Conservation (phyloP, 805 yeast genomes). For the Zygosaccharomyces lentus region DNA sequence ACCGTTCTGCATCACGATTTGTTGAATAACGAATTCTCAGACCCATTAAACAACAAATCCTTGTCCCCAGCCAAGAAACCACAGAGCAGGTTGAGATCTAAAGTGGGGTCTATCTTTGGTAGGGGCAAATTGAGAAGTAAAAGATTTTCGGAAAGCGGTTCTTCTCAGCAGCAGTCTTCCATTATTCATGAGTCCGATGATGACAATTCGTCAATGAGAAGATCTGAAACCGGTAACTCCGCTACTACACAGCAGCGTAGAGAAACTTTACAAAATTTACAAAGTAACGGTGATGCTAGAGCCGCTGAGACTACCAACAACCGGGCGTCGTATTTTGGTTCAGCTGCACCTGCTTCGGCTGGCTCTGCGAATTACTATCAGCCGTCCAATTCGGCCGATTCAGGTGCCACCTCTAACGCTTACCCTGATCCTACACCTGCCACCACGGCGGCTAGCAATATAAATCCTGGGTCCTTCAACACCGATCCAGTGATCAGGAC, state of each 20-base stretch:
- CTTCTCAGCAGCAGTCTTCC: constrained; percentile 3
- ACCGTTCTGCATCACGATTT: constrained; percentile 33
- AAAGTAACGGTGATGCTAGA: constrained; percentile 3
- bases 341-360: neutral
- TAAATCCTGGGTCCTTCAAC: neutral
- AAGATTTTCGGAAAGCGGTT: constrained; percentile 4
- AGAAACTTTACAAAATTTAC: constrained; percentile 10
- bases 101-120: constrained; percentile 72
- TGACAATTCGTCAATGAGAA: constrained; percentile 2
- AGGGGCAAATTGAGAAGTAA: constrained; percentile 49
- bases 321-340: constrained; percentile 2
- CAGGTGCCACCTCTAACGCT: neutral
- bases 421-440: constrained; percentile 2
- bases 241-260: constrained; percentile 7
- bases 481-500: neutral
- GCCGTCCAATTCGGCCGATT: neutral
- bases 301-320: neutral
- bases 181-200: constrained; percentile 10
- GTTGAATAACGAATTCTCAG: constrained; percentile 32
- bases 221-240: constrained; percentile 8
- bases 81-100: constrained; percentile 51
- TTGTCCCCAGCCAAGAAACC: constrained; percentile 31
- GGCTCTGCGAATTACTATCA: constrained; percentile 1
- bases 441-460: constrained; percentile 2
- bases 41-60: constrained; percentile 30